Evolutionary conservation across 352 stramenopile genomes (phyloP).

Genomic region (Phytophthora litchii): DNA sequence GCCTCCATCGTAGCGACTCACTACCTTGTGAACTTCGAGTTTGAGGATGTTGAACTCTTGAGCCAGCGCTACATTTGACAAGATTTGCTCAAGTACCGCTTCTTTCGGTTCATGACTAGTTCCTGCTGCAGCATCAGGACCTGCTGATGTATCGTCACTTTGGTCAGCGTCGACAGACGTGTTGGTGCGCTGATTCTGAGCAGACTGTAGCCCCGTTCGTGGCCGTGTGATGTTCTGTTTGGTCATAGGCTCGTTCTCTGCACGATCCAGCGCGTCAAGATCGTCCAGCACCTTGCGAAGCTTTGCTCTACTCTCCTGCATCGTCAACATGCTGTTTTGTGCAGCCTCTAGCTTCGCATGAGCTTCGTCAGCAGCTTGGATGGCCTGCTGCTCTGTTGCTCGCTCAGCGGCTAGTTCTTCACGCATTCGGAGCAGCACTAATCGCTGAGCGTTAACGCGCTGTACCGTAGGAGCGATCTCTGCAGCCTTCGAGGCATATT

Average conservation of each 20-base stretch:
- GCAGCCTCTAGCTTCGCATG: constrained; percentile 23
- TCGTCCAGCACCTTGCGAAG: constrained; percentile 64
- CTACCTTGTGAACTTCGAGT: constrained; percentile 75
- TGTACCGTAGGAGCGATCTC: constrained; percentile 74
- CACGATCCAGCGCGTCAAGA: constrained; percentile 64
- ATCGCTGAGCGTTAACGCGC: constrained; percentile 55
- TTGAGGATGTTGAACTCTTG: constrained; percentile 67
- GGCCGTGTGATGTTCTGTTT: constrained; percentile 67
- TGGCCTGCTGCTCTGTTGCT: constrained; percentile 17
- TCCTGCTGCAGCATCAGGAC: constrained; percentile 5
- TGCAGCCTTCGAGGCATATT: constrained; percentile 67
- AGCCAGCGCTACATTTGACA: constrained; percentile 48
- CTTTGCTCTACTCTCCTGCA: constrained; percentile 32
- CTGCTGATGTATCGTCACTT: neutral
- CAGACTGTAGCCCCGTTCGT: constrained; percentile 21
- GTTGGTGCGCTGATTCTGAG: neutral
- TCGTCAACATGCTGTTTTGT: constrained; percentile 20
- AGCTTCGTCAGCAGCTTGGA: constrained; percentile 24
- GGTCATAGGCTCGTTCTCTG: constrained; percentile 58
- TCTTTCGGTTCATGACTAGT: constrained; percentile 50
- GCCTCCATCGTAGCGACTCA: constrained; percentile 57
- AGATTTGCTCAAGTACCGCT: constrained; percentile 49
- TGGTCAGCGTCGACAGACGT: neutral
- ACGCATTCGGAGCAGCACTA: constrained; percentile 60
- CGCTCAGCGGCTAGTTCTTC: constrained; percentile 31